These are phyloP conservation scores for Eleusine indica DNA, from an alignment of 176 grass and related monocot genomes.

Conservation along the genomic window DNA sequence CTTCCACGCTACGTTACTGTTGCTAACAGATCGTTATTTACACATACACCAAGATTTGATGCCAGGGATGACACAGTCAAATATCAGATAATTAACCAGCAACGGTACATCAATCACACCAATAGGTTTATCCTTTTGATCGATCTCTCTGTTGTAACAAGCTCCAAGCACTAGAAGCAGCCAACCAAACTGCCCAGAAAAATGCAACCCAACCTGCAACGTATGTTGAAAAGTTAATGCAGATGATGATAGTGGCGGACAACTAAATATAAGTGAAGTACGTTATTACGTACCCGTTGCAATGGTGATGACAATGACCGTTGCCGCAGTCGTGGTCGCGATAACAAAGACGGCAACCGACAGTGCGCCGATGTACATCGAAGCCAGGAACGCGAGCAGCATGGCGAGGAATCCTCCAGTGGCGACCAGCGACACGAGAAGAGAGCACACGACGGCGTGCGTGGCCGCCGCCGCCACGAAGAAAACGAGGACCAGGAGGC, in stretches of 20 bases:
- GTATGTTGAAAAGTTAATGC: not conserved
- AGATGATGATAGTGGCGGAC: too few species aligned
- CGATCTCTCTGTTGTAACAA: slow-evolving; percentile 21
- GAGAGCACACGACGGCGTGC: slow-evolving; percentile 53
- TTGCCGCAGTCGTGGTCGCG: slow-evolving; percentile 49
- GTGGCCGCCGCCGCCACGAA: slow-evolving; percentile 53
- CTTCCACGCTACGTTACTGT: too few species aligned
- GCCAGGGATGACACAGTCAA: not conserved
- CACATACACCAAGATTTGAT: not conserved
- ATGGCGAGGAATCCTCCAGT: slow-evolving; percentile 64
- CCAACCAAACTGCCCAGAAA: slow-evolving; percentile 65
- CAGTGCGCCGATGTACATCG: slow-evolving; percentile 61
- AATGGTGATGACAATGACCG: slow-evolving; percentile 48
- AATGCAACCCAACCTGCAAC: slow-evolving; percentile 75
- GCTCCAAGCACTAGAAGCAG: slow-evolving; percentile 46
- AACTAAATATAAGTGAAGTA: too few species aligned
- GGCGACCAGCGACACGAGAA: slow-evolving; percentile 66
- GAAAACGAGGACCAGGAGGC: slow-evolving; percentile 50
- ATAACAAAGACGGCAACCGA: slow-evolving; percentile 55
- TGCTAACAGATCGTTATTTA: not conserved
- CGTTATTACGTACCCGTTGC: slow-evolving; percentile 52
- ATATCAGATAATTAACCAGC: not conserved
- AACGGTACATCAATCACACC: not conserved
- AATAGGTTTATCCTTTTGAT: slow-evolving; percentile 23
- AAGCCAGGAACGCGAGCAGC: slow-evolving; percentile 52